Conservation (phyloP, 257 asterid species). For the Echium plantagineum region DNA sequence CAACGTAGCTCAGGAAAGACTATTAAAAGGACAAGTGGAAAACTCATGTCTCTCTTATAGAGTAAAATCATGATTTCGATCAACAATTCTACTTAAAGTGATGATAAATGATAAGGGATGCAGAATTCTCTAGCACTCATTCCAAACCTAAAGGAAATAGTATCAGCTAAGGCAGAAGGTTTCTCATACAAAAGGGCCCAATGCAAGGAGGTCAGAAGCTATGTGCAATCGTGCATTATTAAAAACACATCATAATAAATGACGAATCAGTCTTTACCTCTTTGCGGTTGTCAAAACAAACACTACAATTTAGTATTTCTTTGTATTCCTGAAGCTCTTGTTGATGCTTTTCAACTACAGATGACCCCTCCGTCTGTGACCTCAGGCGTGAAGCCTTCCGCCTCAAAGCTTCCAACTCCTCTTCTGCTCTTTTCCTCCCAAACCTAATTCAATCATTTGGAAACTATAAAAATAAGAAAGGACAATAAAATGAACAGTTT, state of each 20-base stretch:
- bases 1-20: background rate
- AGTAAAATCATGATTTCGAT: background rate
- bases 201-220: background rate
- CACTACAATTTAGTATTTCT: slow-evolving; percentile 81
- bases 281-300: slow-evolving; percentile 85
- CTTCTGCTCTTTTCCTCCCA: slow-evolving; percentile 79
- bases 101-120: too few relatives aligned
- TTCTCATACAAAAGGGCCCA: too few relatives aligned
- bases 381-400: slow-evolving; percentile 48
- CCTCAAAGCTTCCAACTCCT: slow-evolving; percentile 61
- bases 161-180: too few relatives aligned
- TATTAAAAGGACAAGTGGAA: background rate
- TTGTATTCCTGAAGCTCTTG: slow-evolving; percentile 75
- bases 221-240: background rate
- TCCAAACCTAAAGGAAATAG: too few relatives aligned
- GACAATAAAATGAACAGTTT: background rate
- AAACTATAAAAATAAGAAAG: slow-evolving; percentile 2
- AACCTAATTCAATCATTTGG: slow-evolving; percentile 30
- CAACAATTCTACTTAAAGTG: too few relatives aligned
- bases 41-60: background rate
- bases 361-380: slow-evolving; percentile 50
- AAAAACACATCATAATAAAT: background rate
- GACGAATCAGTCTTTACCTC: slow-evolving; percentile 39
- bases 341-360: slow-evolving; percentile 60
- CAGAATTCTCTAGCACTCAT: too few relatives aligned